Evolutionary conservation across 2,329 filamentous ascomycete genomes (phyloP).

Genomic region (Sphaerostilbella broomeana): DNA sequence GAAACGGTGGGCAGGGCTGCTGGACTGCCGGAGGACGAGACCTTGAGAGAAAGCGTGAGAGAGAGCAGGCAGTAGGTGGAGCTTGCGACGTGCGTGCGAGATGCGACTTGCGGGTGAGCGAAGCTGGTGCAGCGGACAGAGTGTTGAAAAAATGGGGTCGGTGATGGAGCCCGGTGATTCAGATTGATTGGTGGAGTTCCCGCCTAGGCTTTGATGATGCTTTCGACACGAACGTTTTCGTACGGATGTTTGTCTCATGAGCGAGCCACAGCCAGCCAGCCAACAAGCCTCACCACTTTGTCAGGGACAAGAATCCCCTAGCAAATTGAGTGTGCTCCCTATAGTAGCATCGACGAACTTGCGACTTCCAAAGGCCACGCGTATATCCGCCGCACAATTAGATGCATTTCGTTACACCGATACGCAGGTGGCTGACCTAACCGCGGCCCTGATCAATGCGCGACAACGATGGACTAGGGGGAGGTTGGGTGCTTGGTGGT

Average conservation of each 20-base stretch:
- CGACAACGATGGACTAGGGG: conserved; percentile 10
- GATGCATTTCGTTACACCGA: conserved; percentile 3
- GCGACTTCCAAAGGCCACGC: neutral
- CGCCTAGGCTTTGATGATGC: too few relatives aligned
- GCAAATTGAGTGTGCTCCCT: too few relatives aligned
- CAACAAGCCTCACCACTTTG: too few relatives aligned
- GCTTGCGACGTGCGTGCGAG: too few relatives aligned
- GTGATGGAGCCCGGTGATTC: conserved; percentile 10
- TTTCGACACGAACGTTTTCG: too few relatives aligned
- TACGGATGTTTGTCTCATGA: too few relatives aligned
- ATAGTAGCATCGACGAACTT: too few relatives aligned
- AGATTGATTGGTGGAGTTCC: conserved; percentile 10
- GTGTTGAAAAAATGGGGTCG: conserved; percentile 8
- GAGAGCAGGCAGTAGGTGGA: neutral
- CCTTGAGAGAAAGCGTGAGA: neutral
- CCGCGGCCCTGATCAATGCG: conserved; percentile 11
- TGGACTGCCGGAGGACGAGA: neutral
- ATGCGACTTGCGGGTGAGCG: too few relatives aligned
- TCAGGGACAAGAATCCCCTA: too few relatives aligned
- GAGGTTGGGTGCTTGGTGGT: conserved; percentile 5
- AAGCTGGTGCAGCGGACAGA: too few relatives aligned
- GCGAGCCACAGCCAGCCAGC: too few relatives aligned
- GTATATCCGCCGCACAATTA: neutral
- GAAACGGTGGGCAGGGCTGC: neutral
- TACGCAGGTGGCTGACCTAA: conserved; percentile 8